phyloP scores from a whole-genome alignment of 2,329 filamentous ascomycete genomes.

The Botrytis hyacinthi region DNA sequence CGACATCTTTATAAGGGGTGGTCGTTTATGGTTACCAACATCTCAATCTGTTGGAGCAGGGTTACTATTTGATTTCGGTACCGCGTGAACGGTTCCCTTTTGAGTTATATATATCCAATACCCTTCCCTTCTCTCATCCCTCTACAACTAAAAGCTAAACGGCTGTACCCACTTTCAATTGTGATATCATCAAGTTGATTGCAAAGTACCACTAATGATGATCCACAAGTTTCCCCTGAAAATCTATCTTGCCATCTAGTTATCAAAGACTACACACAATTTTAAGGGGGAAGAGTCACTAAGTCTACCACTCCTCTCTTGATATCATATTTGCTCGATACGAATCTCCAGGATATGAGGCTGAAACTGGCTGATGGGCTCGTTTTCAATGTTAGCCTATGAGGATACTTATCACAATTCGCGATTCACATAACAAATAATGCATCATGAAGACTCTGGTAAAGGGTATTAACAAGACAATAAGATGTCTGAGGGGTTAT shows the following conservation, averaged over 20 bases:
- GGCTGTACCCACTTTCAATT: neutral
- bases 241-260: neutral
- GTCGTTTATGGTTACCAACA: neutral
- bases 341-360: neutral
- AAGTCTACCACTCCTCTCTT: neutral
- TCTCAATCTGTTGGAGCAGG: neutral
- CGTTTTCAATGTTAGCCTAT: neutral
- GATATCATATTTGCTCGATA: too few relatives aligned
- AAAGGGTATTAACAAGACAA: constrained; percentile 18
- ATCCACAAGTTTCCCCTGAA: constrained; percentile 1
- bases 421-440: neutral
- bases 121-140: neutral
- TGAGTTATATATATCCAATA: neutral
- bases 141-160: neutral
- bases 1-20: neutral
- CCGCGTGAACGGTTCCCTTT: neutral
- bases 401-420: neutral
- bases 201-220: neutral
- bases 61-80: neutral
- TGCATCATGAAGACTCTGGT: neutral
- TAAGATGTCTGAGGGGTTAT: constrained; percentile 4
- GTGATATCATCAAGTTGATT: neutral
- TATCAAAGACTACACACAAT: neutral
- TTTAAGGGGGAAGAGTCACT: neutral
- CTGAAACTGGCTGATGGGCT: neutral